phyloP scores from a whole-genome alignment of 805 yeast genomes.

The Priceomyces carsonii region DNA sequence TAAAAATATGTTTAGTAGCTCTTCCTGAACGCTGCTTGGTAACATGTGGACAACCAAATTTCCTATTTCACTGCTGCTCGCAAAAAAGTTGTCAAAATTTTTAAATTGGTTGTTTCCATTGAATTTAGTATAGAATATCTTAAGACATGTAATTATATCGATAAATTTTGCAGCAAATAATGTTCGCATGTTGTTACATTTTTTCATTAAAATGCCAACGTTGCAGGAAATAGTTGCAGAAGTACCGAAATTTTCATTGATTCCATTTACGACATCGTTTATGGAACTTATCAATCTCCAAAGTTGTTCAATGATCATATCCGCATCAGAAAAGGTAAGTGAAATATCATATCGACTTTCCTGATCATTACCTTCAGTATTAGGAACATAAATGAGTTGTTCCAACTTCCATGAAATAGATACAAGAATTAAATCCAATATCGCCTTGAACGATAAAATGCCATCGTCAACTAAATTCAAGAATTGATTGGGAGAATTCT shows the following conservation, averaged over 20 bases:
- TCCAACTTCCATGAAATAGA: constrained; percentile 38
- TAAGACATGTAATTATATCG: constrained; percentile 35
- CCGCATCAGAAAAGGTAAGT: constrained; percentile 20
- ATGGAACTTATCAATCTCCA: constrained; percentile 11
- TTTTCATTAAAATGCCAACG: constrained; percentile 14
- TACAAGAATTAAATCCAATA: constrained; percentile 27
- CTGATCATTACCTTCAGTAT: constrained; percentile 15
- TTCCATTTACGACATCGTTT: constrained; percentile 3
- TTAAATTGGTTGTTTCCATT: constrained; percentile 24
- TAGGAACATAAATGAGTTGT: constrained; percentile 22
- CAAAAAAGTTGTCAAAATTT: constrained; percentile 36
- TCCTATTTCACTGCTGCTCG: constrained; percentile 16
- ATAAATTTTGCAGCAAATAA: constrained; percentile 24
- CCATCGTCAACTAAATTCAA: constrained; percentile 12
- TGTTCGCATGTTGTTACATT: constrained; percentile 24
- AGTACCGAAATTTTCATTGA: constrained; percentile 5
- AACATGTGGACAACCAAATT: constrained; percentile 21
- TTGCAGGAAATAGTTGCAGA: constrained; percentile 4
- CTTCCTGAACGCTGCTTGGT: constrained; percentile 26
- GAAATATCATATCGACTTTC: constrained; percentile 25
- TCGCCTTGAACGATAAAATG: constrained; percentile 14
- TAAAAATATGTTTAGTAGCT: constrained; percentile 45
- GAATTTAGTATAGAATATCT: constrained; percentile 33
- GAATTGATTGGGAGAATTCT: constrained; percentile 22
- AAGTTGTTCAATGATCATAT: constrained; percentile 14